A percentile compares a stretch with the other conserved stretches of the same genome.
Evolutionary conservation across 129 eudicot genomes (phyloP).

Genomic region (Flaveria sonorensis): DNA sequence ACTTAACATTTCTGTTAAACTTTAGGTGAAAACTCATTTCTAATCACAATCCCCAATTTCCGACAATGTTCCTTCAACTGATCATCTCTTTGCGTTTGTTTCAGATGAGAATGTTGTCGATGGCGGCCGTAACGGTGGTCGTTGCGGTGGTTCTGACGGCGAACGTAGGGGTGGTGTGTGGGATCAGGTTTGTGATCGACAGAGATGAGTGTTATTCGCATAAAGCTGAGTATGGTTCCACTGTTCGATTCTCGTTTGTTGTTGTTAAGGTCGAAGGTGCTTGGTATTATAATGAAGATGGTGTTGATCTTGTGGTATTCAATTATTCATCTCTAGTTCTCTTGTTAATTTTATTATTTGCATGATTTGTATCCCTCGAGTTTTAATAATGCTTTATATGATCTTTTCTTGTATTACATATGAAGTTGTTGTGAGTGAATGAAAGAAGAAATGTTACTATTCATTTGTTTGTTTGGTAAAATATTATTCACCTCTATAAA

Average conservation of each 20-base stretch:
- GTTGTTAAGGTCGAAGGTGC: conserved; percentile 80
- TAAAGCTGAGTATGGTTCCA: conserved; percentile 72
- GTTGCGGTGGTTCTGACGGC: conserved; percentile 34
- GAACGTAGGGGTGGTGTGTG: conserved; percentile 45
- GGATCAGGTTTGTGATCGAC: conserved; percentile 83
- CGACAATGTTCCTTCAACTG: background rate
- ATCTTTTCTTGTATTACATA: too few species aligned
- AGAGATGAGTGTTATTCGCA: conserved; percentile 85
- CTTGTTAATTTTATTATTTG: background rate
- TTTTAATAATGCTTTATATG: too few species aligned
- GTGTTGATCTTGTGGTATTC: conserved; percentile 87
- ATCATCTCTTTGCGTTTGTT: conserved; percentile 10
- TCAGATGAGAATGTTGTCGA: conserved; percentile 48
- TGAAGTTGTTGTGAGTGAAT: too few species aligned
- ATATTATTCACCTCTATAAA: too few species aligned
- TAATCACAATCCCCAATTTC: background rate
- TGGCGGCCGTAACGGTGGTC: conserved; percentile 24
- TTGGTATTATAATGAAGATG: conserved; percentile 75
- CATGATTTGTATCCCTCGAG: background rate
- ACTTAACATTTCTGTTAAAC: too few species aligned
- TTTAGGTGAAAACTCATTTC: too few species aligned
- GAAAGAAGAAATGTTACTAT: too few species aligned
- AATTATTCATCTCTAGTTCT: background rate
- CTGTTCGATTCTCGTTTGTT: conserved; percentile 76
- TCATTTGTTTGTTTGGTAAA: too few species aligned